Evolutionary conservation across 805 yeast genomes (phyloP), one percentile per base, ranked within the genome.

Genomic region (Metschnikowia similis): DNA sequence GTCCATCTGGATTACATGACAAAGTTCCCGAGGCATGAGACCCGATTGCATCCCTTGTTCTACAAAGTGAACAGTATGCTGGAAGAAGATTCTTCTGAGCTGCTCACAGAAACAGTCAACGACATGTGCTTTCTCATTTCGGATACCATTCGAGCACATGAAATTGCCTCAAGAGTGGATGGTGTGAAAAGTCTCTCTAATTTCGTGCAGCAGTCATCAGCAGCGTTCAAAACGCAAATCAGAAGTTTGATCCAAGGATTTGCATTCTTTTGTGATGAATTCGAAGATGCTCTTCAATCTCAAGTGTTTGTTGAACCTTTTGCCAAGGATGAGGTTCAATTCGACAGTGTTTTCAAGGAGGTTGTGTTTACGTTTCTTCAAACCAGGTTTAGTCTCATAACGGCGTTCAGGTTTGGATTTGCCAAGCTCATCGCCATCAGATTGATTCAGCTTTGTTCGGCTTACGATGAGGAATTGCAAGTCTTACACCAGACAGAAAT

Each of bases 161-260:
- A 86, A 57, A 77, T 84, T 21, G 58, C 84, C 0, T 72, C 83
- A 1, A 73, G 91, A 60, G 60, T 76, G n/a, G 75, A 76, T 14
- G 75, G 72, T 1, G 49, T 43, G 8, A 52, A 53, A 11, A 59
- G 66, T 13, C 61, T 61, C 35, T 45, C 56, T 6, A 48, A 52
- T 8, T 70, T 70, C 45, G 48, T 70, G 9, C 54, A 56, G 9
- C 55, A 56, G 7, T 57, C 70, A 8, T 63, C 74, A 2, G 60
- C 59, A 0, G 50, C 72, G 0, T 45, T 68, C 5, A 62, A 66
- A 35, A 60, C 66, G 1, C 57, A 76, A 11, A 35, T 79, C 2
- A 67, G 70, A 30, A 70, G 81, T 0, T 57, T 79, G 57, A 61
- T 79, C 7, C 83, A 76, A 54, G 45, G 37, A 7, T 41, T 41